These are phyloP conservation scores for Solanum megistacrolobum DNA, from an alignment of 257 asterid species.

Conservation along the genomic window DNA sequence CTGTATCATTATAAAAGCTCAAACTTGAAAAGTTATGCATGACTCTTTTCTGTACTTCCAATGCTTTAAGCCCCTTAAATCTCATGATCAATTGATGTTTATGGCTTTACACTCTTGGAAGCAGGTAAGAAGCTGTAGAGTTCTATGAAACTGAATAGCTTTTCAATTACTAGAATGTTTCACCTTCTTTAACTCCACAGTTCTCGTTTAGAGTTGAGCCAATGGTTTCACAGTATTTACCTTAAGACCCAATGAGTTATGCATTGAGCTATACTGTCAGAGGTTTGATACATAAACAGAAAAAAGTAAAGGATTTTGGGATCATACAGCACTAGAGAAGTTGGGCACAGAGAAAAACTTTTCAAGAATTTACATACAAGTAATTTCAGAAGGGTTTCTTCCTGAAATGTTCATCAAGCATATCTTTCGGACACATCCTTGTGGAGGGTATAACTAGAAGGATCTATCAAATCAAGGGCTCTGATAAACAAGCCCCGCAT, in stretches of 20 bases:
- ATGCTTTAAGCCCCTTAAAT: background rate
- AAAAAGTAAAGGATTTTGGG: background rate
- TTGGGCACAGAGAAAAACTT: background rate
- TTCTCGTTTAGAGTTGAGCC: background rate
- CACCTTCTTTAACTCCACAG: background rate
- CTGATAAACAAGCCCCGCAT: background rate
- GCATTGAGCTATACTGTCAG: background rate
- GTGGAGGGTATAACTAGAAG: background rate
- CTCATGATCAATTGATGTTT: background rate
- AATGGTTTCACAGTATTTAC: background rate
- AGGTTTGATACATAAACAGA: background rate
- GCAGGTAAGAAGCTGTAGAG: background rate
- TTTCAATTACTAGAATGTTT: background rate
- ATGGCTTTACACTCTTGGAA: background rate
- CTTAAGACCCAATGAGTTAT: background rate
- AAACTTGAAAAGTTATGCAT: background rate
- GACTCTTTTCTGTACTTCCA: background rate
- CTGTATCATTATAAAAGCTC: constrained; percentile 11
- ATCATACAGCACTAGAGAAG: background rate
- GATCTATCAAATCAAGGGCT: background rate
- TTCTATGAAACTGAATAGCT: background rate
- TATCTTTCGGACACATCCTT: background rate
- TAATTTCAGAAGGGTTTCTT: background rate
- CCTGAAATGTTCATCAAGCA: background rate
- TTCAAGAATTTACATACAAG: background rate